Evolutionary conservation across 306 rosid genomes (phyloP).

Genomic region (Luffa acutangula): DNA sequence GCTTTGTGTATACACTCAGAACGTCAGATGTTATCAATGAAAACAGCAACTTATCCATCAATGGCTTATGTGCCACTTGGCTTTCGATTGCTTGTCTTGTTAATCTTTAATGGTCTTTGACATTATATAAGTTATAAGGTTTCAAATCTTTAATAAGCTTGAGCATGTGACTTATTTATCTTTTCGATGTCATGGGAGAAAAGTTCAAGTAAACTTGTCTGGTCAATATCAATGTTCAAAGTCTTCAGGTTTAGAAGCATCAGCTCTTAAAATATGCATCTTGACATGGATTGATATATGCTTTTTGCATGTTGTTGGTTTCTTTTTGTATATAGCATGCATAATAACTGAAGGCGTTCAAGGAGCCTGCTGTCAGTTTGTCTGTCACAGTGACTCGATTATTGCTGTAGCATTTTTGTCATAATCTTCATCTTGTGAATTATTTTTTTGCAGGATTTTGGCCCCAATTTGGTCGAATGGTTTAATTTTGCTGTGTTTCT

Average conservation of each 20-base stretch:
- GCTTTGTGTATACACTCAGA: not conserved
- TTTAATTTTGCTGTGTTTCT: constrained; percentile 73
- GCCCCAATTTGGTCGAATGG: constrained; percentile 75
- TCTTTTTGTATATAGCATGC: not conserved
- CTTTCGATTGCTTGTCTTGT: not conserved
- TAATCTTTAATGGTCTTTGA: not conserved
- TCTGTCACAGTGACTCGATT: not conserved
- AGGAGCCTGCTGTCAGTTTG: not conserved
- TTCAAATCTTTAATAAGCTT: not conserved
- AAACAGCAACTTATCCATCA: not conserved
- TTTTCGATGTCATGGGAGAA: not conserved
- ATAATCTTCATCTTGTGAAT: not conserved
- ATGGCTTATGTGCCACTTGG: not conserved
- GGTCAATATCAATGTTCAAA: not conserved
- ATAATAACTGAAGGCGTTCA: not conserved
- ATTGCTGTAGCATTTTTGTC: not conserved
- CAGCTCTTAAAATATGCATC: not conserved
- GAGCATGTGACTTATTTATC: not conserved
- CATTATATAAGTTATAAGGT: not conserved
- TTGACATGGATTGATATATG: not conserved
- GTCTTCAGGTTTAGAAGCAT: constrained; percentile 1
- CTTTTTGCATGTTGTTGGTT: not conserved
- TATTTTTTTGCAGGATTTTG: constrained; percentile 48
- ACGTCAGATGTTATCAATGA: not conserved
- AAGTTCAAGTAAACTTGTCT: not conserved